Evolutionary conservation across 148 eudicot genomes (phyloP).

Genomic region (Nepenthes mirabilis): DNA sequence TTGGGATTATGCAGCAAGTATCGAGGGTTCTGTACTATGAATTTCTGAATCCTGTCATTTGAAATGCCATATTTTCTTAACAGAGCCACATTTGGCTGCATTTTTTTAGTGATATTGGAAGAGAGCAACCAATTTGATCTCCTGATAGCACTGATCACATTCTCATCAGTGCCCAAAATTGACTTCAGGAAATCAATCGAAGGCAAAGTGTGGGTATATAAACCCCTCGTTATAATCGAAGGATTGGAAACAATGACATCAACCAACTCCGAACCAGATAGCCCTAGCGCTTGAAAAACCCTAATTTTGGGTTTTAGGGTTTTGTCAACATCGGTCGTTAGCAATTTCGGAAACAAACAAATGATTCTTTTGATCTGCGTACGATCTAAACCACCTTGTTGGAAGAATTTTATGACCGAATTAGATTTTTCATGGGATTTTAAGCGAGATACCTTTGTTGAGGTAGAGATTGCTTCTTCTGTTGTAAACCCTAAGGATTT

Average conservation of each 20-base stretch:
- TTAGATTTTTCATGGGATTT: constrained; percentile 17
- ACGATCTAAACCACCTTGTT: constrained; percentile 10
- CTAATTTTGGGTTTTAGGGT: constrained; percentile 32
- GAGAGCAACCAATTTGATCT: not conserved
- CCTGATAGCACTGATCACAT: constrained; percentile 3
- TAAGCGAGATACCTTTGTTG: constrained; percentile 14
- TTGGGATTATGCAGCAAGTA: not conserved
- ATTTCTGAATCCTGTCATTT: constrained; percentile 1
- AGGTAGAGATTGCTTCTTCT: constrained; percentile 15
- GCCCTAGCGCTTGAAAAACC: constrained; percentile 23
- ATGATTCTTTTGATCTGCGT: constrained; percentile 21
- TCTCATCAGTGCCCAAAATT: constrained; percentile 7
- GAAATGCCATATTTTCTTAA: constrained; percentile 4
- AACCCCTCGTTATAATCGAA: not conserved
- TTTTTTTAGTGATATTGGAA: not conserved
- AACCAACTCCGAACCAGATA: constrained; percentile 15
- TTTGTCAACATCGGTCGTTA: constrained; percentile 15
- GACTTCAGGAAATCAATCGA: constrained; percentile 4
- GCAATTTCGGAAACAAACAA: constrained; percentile 11
- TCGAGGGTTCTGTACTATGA: not conserved
- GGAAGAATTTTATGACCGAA: constrained; percentile 16
- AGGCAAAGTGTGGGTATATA: constrained; percentile 8
- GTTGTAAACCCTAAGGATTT: constrained; percentile 22
- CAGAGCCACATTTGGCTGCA: constrained; percentile 2
- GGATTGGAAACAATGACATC: constrained; percentile 3